Conservation (phyloP, 2,329 filamentous ascomycete species). For the Atkinsonella texensis region DNA sequence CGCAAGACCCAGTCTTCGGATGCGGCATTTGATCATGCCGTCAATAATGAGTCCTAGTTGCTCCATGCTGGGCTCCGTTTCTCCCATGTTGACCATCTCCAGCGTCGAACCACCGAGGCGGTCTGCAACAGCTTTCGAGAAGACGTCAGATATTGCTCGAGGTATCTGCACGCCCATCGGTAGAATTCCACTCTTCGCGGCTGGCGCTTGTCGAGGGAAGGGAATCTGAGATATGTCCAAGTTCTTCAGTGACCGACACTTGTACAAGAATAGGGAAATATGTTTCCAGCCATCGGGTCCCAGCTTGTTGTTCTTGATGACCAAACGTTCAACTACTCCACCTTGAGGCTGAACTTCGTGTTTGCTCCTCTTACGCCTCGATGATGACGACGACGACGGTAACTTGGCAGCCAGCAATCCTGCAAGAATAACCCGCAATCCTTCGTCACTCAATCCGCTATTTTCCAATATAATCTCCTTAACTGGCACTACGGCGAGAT, state of each 20-base stretch:
- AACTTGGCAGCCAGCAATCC: slow-evolving; percentile 72
- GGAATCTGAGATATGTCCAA: slow-evolving; percentile 78
- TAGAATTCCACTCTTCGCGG: slow-evolving; percentile 17
- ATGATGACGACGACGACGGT: slow-evolving; percentile 28
- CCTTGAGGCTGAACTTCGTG: slow-evolving; percentile 36
- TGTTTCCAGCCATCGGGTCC: slow-evolving; percentile 83
- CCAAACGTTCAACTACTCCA: slow-evolving; percentile 75
- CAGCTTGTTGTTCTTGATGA: slow-evolving; percentile 86
- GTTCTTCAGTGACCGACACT: slow-evolving; percentile 75
- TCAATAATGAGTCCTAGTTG: slow-evolving; percentile 71
- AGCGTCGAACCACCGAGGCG: slow-evolving; percentile 64
- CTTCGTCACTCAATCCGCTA: slow-evolving; percentile 77
- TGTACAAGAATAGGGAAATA: slow-evolving; percentile 77
- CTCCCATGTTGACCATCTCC: slow-evolving; percentile 72
- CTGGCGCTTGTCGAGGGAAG: slow-evolving; percentile 45
- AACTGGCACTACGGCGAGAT: slow-evolving; percentile 84
- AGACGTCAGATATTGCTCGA: slow-evolving; percentile 40
- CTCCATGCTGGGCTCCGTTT: slow-evolving; percentile 59
- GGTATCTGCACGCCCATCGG: slow-evolving; percentile 23
- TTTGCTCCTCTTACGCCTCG: slow-evolving; percentile 36
- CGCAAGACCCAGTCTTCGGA: slow-evolving; percentile 70
- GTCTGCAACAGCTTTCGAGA: slow-evolving; percentile 65
- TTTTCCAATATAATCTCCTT: slow-evolving; percentile 79
- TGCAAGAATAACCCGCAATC: slow-evolving; percentile 73
- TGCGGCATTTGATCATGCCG: slow-evolving; percentile 64